These are phyloP conservation scores for Cercospora zeina DNA, from an alignment of 2,329 filamentous ascomycete genomes.

Conservation along the genomic window DNA sequence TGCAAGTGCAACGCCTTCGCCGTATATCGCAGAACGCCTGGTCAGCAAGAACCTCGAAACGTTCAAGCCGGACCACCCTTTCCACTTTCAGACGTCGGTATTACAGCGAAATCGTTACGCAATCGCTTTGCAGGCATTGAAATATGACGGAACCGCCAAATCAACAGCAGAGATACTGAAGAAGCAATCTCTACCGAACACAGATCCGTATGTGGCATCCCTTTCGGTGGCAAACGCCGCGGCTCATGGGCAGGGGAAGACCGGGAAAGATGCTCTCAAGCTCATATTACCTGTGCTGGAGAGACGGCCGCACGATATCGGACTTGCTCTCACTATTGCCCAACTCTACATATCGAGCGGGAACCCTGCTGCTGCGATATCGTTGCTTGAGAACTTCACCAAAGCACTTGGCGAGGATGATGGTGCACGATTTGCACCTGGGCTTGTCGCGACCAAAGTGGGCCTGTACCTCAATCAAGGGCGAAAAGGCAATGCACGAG, in stretches of 20 bases:
- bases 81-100: constrained; percentile 67
- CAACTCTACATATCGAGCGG: constrained; percentile 75
- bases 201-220: constrained; percentile 49
- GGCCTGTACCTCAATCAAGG: constrained; percentile 76
- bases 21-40: constrained; percentile 66
- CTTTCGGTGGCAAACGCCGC: constrained; percentile 70
- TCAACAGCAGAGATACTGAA: constrained; percentile 56
- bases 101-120: constrained; percentile 64
- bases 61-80: constrained; percentile 63
- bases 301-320: constrained; percentile 75
- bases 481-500: constrained; percentile 68
- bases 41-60: constrained; percentile 57
- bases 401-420: constrained; percentile 67
- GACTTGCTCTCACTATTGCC: constrained; percentile 73
- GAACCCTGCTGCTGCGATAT: constrained; percentile 71
- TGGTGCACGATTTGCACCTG: constrained; percentile 78
- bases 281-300: constrained; percentile 68
- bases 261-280: constrained; percentile 68
- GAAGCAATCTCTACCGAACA: constrained; percentile 48
- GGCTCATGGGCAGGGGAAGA: constrained; percentile 64
- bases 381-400: constrained; percentile 74
- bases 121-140: constrained; percentile 66
- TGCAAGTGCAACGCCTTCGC: constrained; percentile 56
- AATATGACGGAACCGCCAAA: constrained; percentile 63
- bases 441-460: constrained; percentile 76